Evolutionary conservation across 768 basidiomycete genomes (phyloP).

Genomic region (Trametes elegans): DNA sequence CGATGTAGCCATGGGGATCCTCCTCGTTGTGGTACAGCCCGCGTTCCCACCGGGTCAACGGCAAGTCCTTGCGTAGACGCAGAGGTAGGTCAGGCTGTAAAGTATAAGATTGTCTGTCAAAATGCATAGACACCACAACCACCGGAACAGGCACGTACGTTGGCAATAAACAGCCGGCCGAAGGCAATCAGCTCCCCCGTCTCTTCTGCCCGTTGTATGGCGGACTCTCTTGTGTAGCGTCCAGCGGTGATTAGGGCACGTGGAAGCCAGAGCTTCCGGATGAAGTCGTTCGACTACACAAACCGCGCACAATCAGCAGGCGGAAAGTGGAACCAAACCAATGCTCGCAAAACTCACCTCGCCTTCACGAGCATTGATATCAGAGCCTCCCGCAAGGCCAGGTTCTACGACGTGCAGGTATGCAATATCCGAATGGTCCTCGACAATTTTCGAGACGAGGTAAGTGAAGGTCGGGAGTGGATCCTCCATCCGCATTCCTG

Average conservation of each 20-base stretch:
- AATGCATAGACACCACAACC: too few species aligned
- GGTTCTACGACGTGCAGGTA: conserved; percentile 38
- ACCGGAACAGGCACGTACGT: conserved; percentile 22
- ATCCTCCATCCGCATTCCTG: conserved; percentile 41
- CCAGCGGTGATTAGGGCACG: conserved; percentile 18
- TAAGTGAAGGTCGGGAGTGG: conserved; percentile 53
- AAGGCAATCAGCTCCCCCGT: conserved; percentile 23
- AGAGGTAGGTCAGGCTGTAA: conserved; percentile 5
- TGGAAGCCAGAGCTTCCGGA: conserved; percentile 21
- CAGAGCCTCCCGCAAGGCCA: neutral
- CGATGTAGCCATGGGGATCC: conserved; percentile 16
- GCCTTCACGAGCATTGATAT: conserved; percentile 1
- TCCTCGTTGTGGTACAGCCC: conserved; percentile 4
- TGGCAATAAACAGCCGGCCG: conserved; percentile 27
- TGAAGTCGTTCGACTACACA: conserved; percentile 15
- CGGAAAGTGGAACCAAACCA: too few species aligned
- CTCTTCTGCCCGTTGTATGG: conserved; percentile 18
- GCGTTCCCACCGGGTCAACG: conserved; percentile 2
- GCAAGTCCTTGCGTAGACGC: conserved; percentile 13
- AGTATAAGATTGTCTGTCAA: too few species aligned
- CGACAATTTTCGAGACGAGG: conserved; percentile 38
- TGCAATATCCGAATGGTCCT: conserved; percentile 38
- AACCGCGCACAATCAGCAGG: too few species aligned
- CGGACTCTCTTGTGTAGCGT: conserved; percentile 22
- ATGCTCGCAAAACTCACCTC: neutral